Base-by-base conservation (phyloP, 495 filamentous ascomycete species). In the Talaromyces trachyspermus region DNA sequence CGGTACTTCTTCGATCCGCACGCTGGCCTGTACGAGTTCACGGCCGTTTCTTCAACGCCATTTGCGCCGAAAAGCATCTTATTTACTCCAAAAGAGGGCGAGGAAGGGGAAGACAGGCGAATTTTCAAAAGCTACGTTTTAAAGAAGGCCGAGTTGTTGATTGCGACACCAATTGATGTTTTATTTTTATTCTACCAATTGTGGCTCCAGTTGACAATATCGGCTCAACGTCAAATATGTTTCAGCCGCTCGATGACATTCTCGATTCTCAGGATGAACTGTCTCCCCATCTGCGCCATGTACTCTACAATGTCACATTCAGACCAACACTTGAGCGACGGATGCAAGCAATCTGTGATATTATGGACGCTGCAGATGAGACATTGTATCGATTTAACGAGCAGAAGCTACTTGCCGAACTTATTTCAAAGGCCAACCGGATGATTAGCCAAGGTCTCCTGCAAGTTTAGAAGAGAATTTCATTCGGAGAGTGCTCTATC, bases 1-100 rank as follows among this genome's bases (percentile, higher is more conserved):
- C 78, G 86, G 48, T 97, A 90, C 62, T 78, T 88, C 49, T 81
- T 88, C 58, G 92, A 89, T 59, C 87, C 89, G 3, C 61, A 76
- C 23, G 76, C 59, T 11, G 92, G 91, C 20, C 71, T 95, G 50
- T 89, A 85, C 66, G 92, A 98, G 59, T 89, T 97, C 67, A 95
- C 81, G 11, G 75, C 75, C 30, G 74, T 97, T 54, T 63, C 79
- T 9, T 74, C 87, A 5, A 75, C 88, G 25, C 33, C 62, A 12
- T 54, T 58, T 18, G 46, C 44, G 11, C 57, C 59, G 33, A 58
- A 66, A 18, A 71, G 67, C 38, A 61, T 66, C 33, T 48, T 68
- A 2, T 68, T 60, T 25, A 61, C 69, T 1, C 54, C 29, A 17
- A 49, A 50, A 11, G 38, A 49, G 10, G 27, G 14, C 4, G 11